These are phyloP conservation scores for Naegleria lovaniensis DNA, from an alignment of 208 protist species.

Conservation along the genomic window DNA sequence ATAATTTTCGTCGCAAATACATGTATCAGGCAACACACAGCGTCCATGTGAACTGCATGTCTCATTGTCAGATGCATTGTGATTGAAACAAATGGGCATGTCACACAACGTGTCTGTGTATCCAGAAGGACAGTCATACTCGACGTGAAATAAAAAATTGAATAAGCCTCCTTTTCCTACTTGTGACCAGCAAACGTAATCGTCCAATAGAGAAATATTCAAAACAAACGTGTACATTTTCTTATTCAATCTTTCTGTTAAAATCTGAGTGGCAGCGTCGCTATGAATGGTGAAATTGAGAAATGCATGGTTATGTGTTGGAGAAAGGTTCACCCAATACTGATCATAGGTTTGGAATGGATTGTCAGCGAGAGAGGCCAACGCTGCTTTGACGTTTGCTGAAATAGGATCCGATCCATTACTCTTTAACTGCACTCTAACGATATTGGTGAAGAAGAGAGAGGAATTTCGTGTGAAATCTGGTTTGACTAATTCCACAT, in stretches of 20 bases:
- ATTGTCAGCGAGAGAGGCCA: neutral
- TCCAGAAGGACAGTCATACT: neutral
- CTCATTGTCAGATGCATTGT: neutral
- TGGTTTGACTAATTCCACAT: neutral
- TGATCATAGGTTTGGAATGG: neutral
- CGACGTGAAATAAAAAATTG: neutral
- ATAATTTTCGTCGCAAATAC: neutral
- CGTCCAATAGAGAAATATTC: neutral
- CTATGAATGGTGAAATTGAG: neutral
- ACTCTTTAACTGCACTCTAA: neutral
- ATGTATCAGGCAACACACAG: neutral
- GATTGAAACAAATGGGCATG: neutral
- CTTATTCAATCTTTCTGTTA: neutral
- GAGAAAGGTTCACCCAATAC: neutral
- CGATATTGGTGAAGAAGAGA: neutral
- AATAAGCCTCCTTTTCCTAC: neutral
- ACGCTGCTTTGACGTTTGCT: neutral
- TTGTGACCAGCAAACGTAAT: neutral
- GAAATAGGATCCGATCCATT: neutral
- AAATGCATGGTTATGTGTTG: neutral
- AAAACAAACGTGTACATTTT: neutral
- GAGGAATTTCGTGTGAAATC: neutral
- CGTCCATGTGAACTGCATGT: neutral
- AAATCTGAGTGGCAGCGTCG: neutral
- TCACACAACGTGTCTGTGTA: neutral